Conservation (phyloP, 768 basidiomycete species). For the Astraeus odoratus region DNA sequence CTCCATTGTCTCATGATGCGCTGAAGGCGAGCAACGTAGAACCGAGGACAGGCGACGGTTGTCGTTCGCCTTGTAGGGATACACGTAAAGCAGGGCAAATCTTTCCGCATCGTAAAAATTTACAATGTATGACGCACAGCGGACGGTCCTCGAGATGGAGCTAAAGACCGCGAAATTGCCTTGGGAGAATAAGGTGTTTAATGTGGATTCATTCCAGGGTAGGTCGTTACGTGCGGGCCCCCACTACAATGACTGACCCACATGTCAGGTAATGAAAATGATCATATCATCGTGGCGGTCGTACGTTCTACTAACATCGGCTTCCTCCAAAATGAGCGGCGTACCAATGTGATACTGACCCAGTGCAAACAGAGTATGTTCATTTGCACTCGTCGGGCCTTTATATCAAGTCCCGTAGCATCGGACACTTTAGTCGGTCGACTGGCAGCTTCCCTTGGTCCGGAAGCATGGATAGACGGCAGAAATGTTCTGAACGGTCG, state of each 20-base stretch:
- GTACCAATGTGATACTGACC: constrained; percentile 83
- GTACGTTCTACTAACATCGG: constrained; percentile 55
- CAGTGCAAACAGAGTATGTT: constrained; percentile 71
- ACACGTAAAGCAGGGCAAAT: constrained; percentile 38
- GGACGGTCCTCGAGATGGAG: constrained; percentile 45
- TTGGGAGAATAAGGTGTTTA: constrained; percentile 66
- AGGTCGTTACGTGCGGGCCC: neutral
- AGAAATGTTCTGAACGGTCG: neutral
- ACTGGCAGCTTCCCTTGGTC: constrained; percentile 11
- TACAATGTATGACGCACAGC: constrained; percentile 74
- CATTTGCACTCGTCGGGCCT: constrained; percentile 47
- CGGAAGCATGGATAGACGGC: constrained; percentile 10
- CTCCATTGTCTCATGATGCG: neutral
- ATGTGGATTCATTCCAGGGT: constrained; percentile 82
- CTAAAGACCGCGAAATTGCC: constrained; percentile 42
- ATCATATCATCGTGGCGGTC: constrained; percentile 63
- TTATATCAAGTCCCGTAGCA: constrained; percentile 14
- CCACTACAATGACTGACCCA: neutral
- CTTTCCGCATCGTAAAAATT: constrained; percentile 66
- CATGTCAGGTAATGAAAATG: constrained; percentile 67
- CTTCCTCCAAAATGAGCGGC: constrained; percentile 54
- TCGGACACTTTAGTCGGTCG: constrained; percentile 21
- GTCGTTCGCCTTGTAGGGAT: constrained; percentile 48
- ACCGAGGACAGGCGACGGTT: constrained; percentile 44
- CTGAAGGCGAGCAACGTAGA: constrained; percentile 35